A percentile compares a stretch with the other conserved stretches of the same genome.
These are phyloP conservation scores for Trichopus zeylanicus DNA, from an alignment of 116 monocot genomes.

Conservation along the genomic window DNA sequence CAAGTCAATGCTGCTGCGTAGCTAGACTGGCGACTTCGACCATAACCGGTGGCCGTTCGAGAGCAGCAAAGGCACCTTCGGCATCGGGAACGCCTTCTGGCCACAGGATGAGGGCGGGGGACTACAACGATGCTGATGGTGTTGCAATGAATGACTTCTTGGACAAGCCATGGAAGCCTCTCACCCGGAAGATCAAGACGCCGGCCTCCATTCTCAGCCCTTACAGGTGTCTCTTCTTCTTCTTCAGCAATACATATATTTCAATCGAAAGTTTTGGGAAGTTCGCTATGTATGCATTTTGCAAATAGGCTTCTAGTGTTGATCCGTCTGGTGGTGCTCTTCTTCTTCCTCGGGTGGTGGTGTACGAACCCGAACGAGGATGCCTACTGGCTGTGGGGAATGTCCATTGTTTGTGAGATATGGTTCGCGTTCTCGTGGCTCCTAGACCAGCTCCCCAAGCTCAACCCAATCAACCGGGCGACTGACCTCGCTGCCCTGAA, in stretches of 20 bases:
- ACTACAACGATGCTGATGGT: constrained; percentile 15
- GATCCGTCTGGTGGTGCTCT: constrained; percentile 40
- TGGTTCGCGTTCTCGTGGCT: constrained; percentile 96
- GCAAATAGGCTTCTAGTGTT: constrained; percentile 53
- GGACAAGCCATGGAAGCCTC: constrained; percentile 96
- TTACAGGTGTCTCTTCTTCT: too few species aligned
- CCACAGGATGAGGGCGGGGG: constrained; percentile 25
- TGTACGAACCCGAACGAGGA: constrained; percentile 64
- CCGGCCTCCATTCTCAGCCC: constrained; percentile 62
- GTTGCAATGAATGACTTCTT: constrained; percentile 56
- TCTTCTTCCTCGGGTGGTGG: constrained; percentile 58
- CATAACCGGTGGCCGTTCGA: constrained; percentile 88
- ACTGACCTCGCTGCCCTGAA: constrained; percentile 58
- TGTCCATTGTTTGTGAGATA: constrained; percentile 81
- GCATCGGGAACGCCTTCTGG: constrained; percentile 88
- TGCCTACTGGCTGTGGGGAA: constrained; percentile 83
- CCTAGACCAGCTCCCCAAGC: constrained; percentile 80
- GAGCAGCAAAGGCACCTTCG: constrained; percentile 66
- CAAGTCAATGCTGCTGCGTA: constrained; percentile 65
- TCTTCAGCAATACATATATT: too few species aligned
- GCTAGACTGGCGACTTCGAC: constrained; percentile 87
- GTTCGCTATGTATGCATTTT: too few species aligned
- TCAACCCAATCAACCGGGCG: constrained; percentile 83
- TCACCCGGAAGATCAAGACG: constrained; percentile 64
- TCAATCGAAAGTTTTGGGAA: too few species aligned